A percentile compares a stretch with the other conserved stretches of the same genome.
Conservation (phyloP, 257 asterid species). For the Solanum appendiculatum region DNA sequence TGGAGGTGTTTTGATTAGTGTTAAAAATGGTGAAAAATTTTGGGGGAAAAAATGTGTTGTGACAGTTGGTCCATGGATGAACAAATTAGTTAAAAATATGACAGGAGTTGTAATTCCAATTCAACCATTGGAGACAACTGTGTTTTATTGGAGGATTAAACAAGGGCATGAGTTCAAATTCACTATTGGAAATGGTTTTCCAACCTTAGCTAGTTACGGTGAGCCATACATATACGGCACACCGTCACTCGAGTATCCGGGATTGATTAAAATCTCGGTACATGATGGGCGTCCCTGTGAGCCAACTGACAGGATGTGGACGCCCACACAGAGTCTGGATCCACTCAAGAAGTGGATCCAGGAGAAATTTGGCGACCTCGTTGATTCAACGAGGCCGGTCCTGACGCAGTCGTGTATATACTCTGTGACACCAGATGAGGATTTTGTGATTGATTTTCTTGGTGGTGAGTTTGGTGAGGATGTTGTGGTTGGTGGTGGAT, state of each 20-base stretch:
- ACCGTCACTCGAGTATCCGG: conserved; percentile 82
- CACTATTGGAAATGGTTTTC: conserved; percentile 57
- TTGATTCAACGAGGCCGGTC: conserved; percentile 42
- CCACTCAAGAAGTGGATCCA: conserved; percentile 35
- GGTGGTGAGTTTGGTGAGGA: conserved; percentile 68
- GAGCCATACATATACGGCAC: conserved; percentile 75
- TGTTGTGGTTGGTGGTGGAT: conserved; percentile 74
- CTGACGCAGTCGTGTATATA: conserved; percentile 76
- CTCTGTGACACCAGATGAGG: conserved; percentile 92
- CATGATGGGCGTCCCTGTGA: conserved; percentile 73
- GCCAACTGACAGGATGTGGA: conserved; percentile 63
- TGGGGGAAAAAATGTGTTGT: conserved; percentile 54
- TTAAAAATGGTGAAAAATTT: conserved; percentile 16
- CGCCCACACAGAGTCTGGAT: conserved; percentile 12
- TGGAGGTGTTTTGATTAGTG: conserved; percentile 29
- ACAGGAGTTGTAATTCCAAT: conserved; percentile 49
- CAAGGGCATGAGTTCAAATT: conserved; percentile 55
- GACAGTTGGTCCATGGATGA: conserved; percentile 79
- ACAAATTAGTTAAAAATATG: conserved; percentile 27
- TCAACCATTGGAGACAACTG: conserved; percentile 65
- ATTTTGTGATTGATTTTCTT: conserved; percentile 68
- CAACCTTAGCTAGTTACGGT: conserved; percentile 77
- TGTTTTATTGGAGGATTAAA: conserved; percentile 63
- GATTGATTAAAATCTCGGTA: conserved; percentile 52
- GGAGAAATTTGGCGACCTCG: conserved; percentile 34